Conservation (phyloP, 768 basidiomycete species). For the Tulasnella sp. region DNA sequence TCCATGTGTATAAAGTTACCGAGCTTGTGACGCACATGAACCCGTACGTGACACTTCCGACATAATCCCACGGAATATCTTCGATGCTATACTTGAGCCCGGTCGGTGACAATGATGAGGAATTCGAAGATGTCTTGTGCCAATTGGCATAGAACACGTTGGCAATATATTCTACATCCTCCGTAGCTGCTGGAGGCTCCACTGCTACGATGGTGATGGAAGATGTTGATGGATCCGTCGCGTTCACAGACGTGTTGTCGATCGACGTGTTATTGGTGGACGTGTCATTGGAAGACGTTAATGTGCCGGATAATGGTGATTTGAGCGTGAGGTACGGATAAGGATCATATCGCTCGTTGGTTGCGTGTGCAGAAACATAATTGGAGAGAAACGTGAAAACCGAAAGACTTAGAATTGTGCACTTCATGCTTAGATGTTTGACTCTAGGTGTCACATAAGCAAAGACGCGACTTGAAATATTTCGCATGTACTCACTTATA, state of each 20-base stretch:
- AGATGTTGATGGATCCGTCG: not conserved
- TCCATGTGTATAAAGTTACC: not conserved
- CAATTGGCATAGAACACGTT: conserved; percentile 11
- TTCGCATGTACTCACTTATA: no score
- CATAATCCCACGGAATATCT: conserved; percentile 7
- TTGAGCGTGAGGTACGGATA: conserved; percentile 1
- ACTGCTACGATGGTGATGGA: conserved; percentile 5
- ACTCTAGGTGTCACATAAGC: no score
- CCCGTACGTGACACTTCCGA: conserved; percentile 9
- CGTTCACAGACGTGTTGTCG: not conserved
- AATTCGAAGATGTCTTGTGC: no score
- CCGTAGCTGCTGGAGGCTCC: not conserved
- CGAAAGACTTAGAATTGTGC: no score
- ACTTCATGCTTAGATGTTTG: no score
- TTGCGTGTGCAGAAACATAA: not conserved
- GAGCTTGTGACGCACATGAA: conserved; percentile 3
- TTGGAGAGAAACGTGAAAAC: no score
- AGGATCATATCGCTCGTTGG: conserved; percentile 12
- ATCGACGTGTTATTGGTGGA: not conserved
- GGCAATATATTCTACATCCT: conserved; percentile 5
- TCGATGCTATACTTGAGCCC: conserved; percentile 5
- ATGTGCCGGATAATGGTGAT: not conserved
- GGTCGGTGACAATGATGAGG: not conserved
- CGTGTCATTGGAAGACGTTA: not conserved
- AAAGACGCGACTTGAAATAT: no score